Evolutionary conservation across 73 alveolate species (phyloP).

Genomic region (Tetrahymena elliotti): DNA sequence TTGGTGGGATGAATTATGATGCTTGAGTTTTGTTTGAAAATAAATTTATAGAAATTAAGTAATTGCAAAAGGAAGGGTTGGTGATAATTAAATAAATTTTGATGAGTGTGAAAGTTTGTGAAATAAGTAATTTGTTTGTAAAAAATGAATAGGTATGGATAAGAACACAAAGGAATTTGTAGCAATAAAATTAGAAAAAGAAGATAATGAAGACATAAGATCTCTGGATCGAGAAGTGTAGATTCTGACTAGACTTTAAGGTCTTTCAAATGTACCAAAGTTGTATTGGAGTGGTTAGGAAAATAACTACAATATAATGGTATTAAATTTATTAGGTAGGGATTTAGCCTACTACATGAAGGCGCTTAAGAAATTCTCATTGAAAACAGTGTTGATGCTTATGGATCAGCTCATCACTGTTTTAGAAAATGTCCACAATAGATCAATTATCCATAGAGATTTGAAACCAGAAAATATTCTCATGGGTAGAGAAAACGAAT

Average conservation of each 20-base stretch:
- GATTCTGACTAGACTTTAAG: slow-evolving; percentile 8
- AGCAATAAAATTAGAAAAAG: slow-evolving; percentile 38
- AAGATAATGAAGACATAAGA: slow-evolving; percentile 42
- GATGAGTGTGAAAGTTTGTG: neutral
- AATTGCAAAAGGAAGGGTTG: too few relatives aligned
- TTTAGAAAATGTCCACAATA: slow-evolving; percentile 27
- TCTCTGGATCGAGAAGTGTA: slow-evolving; percentile 31
- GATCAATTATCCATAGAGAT: slow-evolving; percentile 34
- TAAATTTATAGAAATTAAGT: too few relatives aligned
- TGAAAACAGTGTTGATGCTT: slow-evolving; percentile 25
- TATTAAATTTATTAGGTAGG: slow-evolving; percentile 18
- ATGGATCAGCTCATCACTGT: slow-evolving; percentile 15
- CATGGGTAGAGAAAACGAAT: slow-evolving; percentile 25
- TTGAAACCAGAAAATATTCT: slow-evolving; percentile 41
- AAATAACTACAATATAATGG: slow-evolving; percentile 20
- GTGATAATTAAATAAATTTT: neutral
- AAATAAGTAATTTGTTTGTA: neutral
- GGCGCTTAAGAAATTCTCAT: slow-evolving; percentile 12
- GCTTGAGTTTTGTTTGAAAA: too few relatives aligned
- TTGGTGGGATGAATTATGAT: too few relatives aligned
- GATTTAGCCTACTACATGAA: slow-evolving; percentile 37
- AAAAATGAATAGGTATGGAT: slow-evolving; percentile 20
- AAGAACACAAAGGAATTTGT: slow-evolving; percentile 21
- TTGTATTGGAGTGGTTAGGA: slow-evolving; percentile 34
- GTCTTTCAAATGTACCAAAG: slow-evolving; percentile 25